Conservation (phyloP, 2,329 filamentous ascomycete genomes). For the Fusarium annulatum region DNA sequence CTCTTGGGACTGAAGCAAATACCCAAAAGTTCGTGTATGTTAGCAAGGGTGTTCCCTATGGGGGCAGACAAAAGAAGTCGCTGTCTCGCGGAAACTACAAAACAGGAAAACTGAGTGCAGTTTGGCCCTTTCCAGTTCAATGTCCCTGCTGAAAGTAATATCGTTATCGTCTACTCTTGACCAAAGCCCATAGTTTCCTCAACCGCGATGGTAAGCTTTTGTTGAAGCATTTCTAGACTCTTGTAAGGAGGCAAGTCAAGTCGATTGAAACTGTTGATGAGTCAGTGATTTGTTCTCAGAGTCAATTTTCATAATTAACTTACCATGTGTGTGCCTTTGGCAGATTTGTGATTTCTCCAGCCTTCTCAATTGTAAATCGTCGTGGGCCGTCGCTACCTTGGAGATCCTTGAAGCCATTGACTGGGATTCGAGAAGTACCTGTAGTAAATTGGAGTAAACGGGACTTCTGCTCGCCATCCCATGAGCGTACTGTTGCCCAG, state of each 20-base stretch:
- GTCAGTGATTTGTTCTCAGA: conserved; percentile 36
- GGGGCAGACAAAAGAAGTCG: conserved; percentile 30
- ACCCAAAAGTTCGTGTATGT: conserved; percentile 45
- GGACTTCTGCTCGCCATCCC: conserved; percentile 99
- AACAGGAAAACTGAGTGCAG: conserved; percentile 18
- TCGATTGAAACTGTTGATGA: conserved; percentile 83
- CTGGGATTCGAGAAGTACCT: conserved; percentile 95
- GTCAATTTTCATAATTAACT: conserved; percentile 50
- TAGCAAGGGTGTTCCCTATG: conserved; percentile 29
- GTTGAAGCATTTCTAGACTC: conserved; percentile 82
- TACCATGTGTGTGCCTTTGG: conserved; percentile 99
- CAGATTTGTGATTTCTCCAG: conserved; percentile 87
- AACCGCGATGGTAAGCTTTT: conserved; percentile 95
- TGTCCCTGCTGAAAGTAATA: conserved; percentile 30
- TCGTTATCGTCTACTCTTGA: conserved; percentile 76
- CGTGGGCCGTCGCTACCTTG: conserved; percentile 96
- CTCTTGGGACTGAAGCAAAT: conserved; percentile 48
- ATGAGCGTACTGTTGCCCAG: conserved; percentile 96
- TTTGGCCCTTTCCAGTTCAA: conserved; percentile 23
- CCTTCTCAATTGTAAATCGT: conserved; percentile 98
- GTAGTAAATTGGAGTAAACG: conserved; percentile 96
- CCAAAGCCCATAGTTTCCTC: conserved; percentile 99
- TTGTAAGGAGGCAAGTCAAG: conserved; percentile 96
- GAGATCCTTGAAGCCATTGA: conserved; percentile 99
- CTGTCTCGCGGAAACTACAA: conserved; percentile 34